These are phyloP conservation scores for Lactarius deliciosus DNA, from an alignment of 768 basidiomycete species.

Conservation along the genomic window DNA sequence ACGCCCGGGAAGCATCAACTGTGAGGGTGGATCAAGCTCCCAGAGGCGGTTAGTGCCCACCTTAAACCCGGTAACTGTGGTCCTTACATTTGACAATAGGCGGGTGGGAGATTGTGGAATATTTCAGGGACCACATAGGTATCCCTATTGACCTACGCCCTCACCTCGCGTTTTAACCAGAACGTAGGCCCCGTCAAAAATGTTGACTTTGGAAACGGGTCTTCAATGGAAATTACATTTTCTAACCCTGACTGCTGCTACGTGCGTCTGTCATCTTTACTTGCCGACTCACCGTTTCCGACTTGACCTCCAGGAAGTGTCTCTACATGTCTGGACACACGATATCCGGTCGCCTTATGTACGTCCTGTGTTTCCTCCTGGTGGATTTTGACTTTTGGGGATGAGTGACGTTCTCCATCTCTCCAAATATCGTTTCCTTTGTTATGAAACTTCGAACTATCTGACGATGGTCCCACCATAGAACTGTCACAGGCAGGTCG, in stretches of 20 bases:
- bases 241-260: constrained; percentile 50
- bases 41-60: constrained; percentile 21
- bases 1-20: constrained; percentile 21
- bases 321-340: constrained; percentile 65
- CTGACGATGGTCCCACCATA: constrained; percentile 13
- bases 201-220: constrained; percentile 33
- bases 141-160: constrained; percentile 23
- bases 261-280: constrained; percentile 40
- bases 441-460: not conserved
- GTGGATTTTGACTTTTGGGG: not conserved
- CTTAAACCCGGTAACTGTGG: not conserved
- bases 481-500: constrained; percentile 32
- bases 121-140: constrained; percentile 63
- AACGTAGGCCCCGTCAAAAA: constrained; percentile 20
- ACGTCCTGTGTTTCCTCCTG: constrained; percentile 34
- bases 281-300: constrained; percentile 15
- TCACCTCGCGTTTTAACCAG: constrained; percentile 4
- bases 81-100: constrained; percentile 33
- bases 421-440: not conserved
- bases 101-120: constrained; percentile 49
- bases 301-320: constrained; percentile 50
- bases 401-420: not conserved
- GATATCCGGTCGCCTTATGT: constrained; percentile 56
- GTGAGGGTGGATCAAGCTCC: constrained; percentile 27
- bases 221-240: constrained; percentile 54